These are phyloP conservation scores for Solanum sejunctum DNA, from an alignment of 257 asterid genomes.

Conservation along the genomic window DNA sequence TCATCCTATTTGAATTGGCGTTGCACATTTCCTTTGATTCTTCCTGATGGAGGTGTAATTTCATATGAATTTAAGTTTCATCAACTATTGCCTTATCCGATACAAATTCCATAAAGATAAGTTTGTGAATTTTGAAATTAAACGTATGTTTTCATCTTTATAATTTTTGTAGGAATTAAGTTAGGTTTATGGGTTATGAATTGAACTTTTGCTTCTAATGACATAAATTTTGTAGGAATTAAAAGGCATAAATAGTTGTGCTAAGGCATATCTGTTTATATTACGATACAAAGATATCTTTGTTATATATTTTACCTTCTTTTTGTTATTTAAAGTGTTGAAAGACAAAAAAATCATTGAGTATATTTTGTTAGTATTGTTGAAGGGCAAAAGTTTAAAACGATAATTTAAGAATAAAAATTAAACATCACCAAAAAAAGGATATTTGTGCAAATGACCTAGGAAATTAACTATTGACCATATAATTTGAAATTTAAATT, in stretches of 20 bases:
- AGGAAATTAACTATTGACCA: not conserved
- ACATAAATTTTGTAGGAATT: not conserved
- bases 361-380: too few relatives aligned
- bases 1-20: not conserved
- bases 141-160: accelerated
- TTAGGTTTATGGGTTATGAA: not conserved
- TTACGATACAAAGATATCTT: not conserved
- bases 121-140: not conserved
- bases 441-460: not conserved
- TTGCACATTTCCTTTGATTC: not conserved
- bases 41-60: not conserved
- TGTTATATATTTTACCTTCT: not conserved
- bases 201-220: not conserved
- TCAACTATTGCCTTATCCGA: not conserved
- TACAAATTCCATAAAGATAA: not conserved
- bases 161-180: not conserved
- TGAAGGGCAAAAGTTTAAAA: not conserved
- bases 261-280: not conserved
- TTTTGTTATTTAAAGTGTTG: not conserved
- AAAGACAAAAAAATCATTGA: too few relatives aligned
- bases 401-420: not conserved
- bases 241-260: not conserved
- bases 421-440: not conserved
- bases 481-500: too few relatives aligned
- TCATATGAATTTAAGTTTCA: not conserved